Evolutionary conservation across 805 yeast genomes (phyloP).

Genomic region (Brettanomyces anomalus): DNA sequence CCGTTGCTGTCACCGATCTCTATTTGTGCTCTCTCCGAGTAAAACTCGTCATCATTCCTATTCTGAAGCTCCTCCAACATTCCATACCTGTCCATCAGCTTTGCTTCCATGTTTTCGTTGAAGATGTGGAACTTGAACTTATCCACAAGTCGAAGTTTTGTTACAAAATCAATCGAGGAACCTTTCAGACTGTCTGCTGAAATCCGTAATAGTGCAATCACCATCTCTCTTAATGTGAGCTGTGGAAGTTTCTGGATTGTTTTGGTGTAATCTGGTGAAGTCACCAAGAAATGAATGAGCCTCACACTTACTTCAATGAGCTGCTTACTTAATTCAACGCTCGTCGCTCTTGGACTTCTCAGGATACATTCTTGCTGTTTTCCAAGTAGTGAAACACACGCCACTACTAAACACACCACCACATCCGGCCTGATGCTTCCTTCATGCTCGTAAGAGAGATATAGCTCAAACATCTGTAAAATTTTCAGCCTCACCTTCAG

Average conservation of each 20-base stretch:
- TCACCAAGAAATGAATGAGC: constrained; percentile 27
- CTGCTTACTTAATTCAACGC: constrained; percentile 28
- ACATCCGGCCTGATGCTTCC: constrained; percentile 13
- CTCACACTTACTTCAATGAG: constrained; percentile 33
- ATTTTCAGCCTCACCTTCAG: constrained; percentile 37
- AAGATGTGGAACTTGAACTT: constrained; percentile 16
- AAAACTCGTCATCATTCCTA: constrained; percentile 17
- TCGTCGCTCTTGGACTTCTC: constrained; percentile 35
- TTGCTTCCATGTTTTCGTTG: constrained; percentile 15
- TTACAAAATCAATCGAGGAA: constrained; percentile 16
- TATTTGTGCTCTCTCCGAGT: constrained; percentile 19
- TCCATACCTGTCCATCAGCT: constrained; percentile 29
- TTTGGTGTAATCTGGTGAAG: constrained; percentile 21
- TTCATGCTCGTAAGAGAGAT: constrained; percentile 14
- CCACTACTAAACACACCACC: constrained; percentile 27
- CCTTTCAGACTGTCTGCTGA: constrained; percentile 24
- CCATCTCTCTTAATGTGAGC: constrained; percentile 22
- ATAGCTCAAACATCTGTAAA: constrained; percentile 39
- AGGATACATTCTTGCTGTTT: constrained; percentile 39
- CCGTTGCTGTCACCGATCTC: constrained; percentile 40
- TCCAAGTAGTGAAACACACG: constrained; percentile 34
- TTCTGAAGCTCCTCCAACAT: constrained; percentile 11
- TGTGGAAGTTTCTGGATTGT: constrained; percentile 18
- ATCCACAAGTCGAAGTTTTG: constrained; percentile 12
- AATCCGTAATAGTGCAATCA: constrained; percentile 22